These are phyloP conservation scores for Rhizoctonia solani DNA, from an alignment of 1,284 basidiomycete species.

Conservation along the genomic window DNA sequence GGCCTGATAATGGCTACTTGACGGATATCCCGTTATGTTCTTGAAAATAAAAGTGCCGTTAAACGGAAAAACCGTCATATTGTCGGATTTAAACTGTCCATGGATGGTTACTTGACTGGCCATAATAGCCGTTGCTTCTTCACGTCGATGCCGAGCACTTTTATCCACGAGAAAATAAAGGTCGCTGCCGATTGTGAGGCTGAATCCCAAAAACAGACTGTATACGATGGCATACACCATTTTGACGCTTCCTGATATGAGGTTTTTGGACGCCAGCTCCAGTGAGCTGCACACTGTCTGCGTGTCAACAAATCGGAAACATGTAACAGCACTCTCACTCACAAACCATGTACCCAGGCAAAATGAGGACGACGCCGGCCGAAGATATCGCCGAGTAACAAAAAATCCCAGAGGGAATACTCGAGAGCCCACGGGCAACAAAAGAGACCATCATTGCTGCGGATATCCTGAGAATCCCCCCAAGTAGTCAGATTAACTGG, in stretches of 20 bases:
- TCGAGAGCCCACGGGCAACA: conserved; percentile 74
- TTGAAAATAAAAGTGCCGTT: conserved; percentile 77
- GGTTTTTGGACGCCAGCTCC: conserved; percentile 86
- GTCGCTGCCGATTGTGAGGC: conserved; percentile 85
- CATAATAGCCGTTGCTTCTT: conserved; percentile 56
- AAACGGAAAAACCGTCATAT: conserved; percentile 55
- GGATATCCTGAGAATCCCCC: conserved; percentile 65
- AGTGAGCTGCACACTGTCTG: conserved; percentile 77
- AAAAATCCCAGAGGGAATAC: conserved; percentile 72
- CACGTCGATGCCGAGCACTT: conserved; percentile 57
- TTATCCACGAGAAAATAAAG: conserved; percentile 79
- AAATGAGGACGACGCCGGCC: conserved; percentile 76
- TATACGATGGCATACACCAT: conserved; percentile 91
- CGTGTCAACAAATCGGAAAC: conserved; percentile 36
- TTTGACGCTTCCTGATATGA: conserved; percentile 83
- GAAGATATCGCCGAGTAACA: conserved; percentile 89
- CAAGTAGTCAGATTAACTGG: conserved; percentile 39
- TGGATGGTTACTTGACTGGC: conserved; percentile 57
- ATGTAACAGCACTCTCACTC: not conserved
- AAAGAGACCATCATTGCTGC: conserved; percentile 82
- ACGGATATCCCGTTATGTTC: conserved; percentile 53
- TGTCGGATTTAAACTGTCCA: conserved; percentile 71
- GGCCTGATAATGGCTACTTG: conserved; percentile 52
- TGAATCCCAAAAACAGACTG: conserved; percentile 88
- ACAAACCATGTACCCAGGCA: conserved; percentile 53